phyloP scores from a whole-genome alignment of 768 basidiomycete species.

The Boletales sp. region DNA sequence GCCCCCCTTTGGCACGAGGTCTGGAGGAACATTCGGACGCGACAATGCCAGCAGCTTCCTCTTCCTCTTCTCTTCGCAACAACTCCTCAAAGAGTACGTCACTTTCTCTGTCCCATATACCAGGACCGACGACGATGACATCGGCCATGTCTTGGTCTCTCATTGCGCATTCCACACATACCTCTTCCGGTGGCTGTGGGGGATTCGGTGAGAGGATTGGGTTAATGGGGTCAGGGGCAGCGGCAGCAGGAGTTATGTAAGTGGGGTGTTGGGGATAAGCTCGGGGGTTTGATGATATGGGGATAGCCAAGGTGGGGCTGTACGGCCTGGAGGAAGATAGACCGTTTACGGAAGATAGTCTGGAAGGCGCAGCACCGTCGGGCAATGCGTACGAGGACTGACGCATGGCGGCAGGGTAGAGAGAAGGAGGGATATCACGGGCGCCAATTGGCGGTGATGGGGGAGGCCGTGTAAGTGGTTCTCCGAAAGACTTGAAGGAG shows the following conservation, averaged over 20 bases:
- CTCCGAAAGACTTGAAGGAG: conserved; percentile 31
- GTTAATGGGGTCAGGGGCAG: conserved; percentile 55
- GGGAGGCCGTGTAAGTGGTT: conserved; percentile 20
- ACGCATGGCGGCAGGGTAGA: conserved; percentile 41
- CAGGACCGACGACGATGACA: conserved; percentile 81
- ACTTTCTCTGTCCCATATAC: conserved; percentile 89
- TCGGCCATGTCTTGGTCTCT: conserved; percentile 98
- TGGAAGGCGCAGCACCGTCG: conserved; percentile 32
- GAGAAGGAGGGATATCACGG: conserved; percentile 29
- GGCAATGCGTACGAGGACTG: conserved; percentile 44
- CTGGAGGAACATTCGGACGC: conserved; percentile 51
- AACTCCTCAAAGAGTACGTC: conserved; percentile 81
- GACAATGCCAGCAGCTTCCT: conserved; percentile 50
- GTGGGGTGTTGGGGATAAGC: conserved; percentile 75
- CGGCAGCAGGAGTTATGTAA: conserved; percentile 55
- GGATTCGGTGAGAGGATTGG: conserved; percentile 58
- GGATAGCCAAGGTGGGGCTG: conserved; percentile 36
- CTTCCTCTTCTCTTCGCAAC: conserved; percentile 65
- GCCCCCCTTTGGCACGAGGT: conserved; percentile 62
- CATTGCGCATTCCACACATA: conserved; percentile 98
- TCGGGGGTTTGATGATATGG: conserved; percentile 64
- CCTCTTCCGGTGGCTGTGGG: conserved; percentile 62
- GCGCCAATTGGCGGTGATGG: conserved; percentile 19
- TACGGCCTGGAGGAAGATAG: conserved; percentile 58
- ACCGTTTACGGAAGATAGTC: conserved; percentile 48